Conservation (phyloP, 2,329 filamentous ascomycete species). For the Chaetothyriales sp. region DNA sequence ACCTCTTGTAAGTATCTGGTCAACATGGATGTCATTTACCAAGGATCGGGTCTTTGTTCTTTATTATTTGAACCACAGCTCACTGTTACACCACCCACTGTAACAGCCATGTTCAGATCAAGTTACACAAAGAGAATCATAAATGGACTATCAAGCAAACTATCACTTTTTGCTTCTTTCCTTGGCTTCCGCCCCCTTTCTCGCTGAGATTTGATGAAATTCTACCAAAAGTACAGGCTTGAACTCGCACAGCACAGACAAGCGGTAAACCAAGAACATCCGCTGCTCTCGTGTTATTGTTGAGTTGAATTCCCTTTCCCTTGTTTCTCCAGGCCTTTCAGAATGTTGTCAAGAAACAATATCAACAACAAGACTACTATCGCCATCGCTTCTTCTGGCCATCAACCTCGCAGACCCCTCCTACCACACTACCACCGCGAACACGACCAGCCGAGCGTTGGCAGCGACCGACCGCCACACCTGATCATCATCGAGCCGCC, state of each 20-base stretch:
- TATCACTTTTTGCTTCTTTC: background rate
- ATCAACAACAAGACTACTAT: background rate
- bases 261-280: background rate
- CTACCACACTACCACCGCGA: background rate
- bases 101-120: background rate
- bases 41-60: background rate
- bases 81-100: background rate
- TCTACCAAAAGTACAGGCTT: background rate
- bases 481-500: background rate
- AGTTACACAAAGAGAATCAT: background rate
- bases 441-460: background rate
- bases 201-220: background rate
- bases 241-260: background rate
- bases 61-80: background rate
- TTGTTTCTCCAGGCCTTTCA: background rate
- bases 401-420: background rate
- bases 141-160: background rate
- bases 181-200: background rate
- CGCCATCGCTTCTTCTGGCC: background rate
- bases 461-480: background rate
- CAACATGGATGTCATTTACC: background rate
- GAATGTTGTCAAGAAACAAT: background rate
- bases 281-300: background rate
- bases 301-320: background rate
- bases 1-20: background rate